Base-by-base conservation (phyloP, 305 asterid genomes). In the Fraxinus dipetala region DNA sequence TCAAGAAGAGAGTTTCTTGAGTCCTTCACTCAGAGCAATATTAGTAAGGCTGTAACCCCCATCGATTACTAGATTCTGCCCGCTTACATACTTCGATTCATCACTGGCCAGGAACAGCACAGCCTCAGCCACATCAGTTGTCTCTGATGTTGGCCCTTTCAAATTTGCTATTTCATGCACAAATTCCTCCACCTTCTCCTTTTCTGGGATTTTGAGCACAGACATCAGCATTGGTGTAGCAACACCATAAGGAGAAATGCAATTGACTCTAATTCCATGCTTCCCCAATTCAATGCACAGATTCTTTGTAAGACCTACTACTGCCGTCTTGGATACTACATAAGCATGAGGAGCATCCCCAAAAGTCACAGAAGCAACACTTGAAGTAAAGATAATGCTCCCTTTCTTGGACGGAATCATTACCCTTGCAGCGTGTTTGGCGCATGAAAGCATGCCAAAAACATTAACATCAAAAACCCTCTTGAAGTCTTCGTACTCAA, bases 31-130 rank as follows among this genome's bases (percentile, higher is more conserved):
- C 26, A 77, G 54, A 6, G 88, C 80, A 30, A 77, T 28, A 79
- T 89, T 89, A 7, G 88, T 89, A 9, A 78, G 35, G 34, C 90
- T 87, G 45, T 89, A 84, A 11, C 94, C 95, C 7, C 95, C 94
- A 74, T 91, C 95, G 16, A 89, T 32, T 76, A 89, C 87, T 4
- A 91, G 40, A 79, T 91, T 90, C 32, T 79, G 90, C 3, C 95
- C 94, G 20, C 92, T 90, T 1, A 90, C 79, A 85, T 80, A 91
- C 85, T 80, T 85, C 0, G 85, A 76, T 35, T 84, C 91, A 6
- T 89, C 93, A 18, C 93, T 86, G 0, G 81, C 94, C 72, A 91
- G 61, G 24, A 77, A 91, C 31, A 90, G 13, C 2, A 80, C 89
- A 4, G 90, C 90, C 79, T 87, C 87, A 3, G 91, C 91, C 75